Evolutionary conservation across 208 protist species (phyloP).

Genomic region (Zelonia costaricensis): DNA sequence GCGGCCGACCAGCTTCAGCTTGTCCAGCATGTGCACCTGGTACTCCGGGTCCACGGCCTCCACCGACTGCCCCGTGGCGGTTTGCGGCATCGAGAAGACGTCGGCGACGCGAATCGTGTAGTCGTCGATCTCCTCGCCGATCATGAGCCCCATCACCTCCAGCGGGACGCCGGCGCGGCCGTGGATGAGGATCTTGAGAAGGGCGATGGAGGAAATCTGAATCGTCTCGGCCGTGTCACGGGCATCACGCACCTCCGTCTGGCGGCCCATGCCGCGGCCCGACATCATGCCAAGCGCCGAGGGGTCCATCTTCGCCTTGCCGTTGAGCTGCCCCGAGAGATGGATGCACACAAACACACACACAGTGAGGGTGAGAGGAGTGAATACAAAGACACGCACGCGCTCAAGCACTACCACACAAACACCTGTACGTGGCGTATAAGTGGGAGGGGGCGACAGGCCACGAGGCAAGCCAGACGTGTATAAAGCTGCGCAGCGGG

Average conservation of each 20-base stretch:
- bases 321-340: no score
- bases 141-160: constrained; percentile 99
- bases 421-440: no score
- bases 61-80: constrained; percentile 98
- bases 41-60: constrained; percentile 99
- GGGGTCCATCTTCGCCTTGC: constrained; percentile 13
- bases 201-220: constrained; percentile 99
- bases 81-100: constrained; percentile 99
- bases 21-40: constrained; percentile 99
- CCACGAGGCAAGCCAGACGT: no score
- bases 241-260: constrained; percentile 48
- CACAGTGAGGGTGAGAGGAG: not conserved
- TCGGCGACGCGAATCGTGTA: constrained; percentile 99
- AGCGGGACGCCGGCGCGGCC: constrained; percentile 99
- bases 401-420: no score
- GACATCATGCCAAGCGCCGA: constrained; percentile 22
- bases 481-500: no score
- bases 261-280: constrained; percentile 24
- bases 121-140: constrained; percentile 99
- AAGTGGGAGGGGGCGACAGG: no score
- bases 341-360: not conserved
- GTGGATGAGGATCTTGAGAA: constrained; percentile 99
- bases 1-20: constrained; percentile 98
- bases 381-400: no score
- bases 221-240: constrained; percentile 99